These are phyloP conservation scores for Calonectria naviculata DNA, from an alignment of 2,329 filamentous ascomycete genomes.

Conservation along the genomic window DNA sequence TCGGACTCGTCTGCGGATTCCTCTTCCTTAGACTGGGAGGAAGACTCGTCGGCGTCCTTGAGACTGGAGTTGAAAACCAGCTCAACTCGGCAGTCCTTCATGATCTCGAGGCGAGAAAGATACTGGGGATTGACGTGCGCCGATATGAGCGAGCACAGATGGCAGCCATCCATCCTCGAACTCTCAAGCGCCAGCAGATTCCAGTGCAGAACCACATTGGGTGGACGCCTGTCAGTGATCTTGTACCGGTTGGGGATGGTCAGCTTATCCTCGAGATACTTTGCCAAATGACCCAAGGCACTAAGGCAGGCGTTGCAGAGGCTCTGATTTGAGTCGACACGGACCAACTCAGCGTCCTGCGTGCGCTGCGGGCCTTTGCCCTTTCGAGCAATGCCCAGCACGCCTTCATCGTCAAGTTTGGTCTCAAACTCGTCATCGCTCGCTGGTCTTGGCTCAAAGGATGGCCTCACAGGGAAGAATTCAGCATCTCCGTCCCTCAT, in stretches of 20 bases:
- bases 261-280: background rate
- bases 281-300: background rate
- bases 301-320: slow-evolving; percentile 1
- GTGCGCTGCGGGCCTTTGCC: background rate
- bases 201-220: background rate
- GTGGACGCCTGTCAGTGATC: background rate
- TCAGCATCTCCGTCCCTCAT: background rate
- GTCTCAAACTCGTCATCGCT: background rate
- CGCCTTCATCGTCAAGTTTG: background rate
- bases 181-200: background rate
- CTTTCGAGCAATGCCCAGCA: background rate
- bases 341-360: background rate
- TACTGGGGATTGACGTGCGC: background rate
- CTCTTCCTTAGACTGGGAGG: background rate
- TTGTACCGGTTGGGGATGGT: background rate
- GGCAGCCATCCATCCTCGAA: background rate
- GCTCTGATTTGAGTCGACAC: background rate
- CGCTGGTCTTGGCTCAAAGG: background rate
- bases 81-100: background rate
- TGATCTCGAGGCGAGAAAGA: background rate
- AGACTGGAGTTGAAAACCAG: background rate
- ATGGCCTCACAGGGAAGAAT: background rate
- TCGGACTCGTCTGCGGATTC: background rate
- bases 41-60: background rate
- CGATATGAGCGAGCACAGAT: background rate